Evolutionary conservation across 768 basidiomycete genomes (phyloP), one percentile per base, ranked within the genome.

Genomic region (Amanita inopinata): DNA sequence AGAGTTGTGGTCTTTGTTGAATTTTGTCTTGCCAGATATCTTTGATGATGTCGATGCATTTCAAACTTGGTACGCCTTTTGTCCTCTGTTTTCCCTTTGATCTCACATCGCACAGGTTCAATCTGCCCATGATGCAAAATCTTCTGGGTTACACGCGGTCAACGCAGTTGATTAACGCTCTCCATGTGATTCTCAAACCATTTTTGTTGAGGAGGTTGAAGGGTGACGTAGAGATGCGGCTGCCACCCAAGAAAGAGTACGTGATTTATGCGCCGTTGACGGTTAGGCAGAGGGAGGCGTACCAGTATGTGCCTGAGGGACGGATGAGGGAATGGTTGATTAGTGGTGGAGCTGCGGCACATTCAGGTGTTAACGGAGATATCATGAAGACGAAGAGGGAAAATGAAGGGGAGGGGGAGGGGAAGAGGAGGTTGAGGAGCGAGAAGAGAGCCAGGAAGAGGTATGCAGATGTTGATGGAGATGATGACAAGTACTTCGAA

Each of bases 171-270:
- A 83, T 96, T 46, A 69, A 75, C 20, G 74, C 83, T 0, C 74
- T 97, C 0, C 92, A 96, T 57, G 76, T 78, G 2, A 93, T 99
- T 53, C 76, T 99, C 37, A 91, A 92, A 51, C 96, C 96, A 1
- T 99, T 98, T 71, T 73, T 98, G 20, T 71, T 98, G 0, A 79
- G 96, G 8, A 78, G 96, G 8, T 70, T 97, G 44, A 98, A 98
- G 60, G 78, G 67, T 4, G 96, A 99, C 51, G 94, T 98, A 6
- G 71, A 76, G 46, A 71, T 74, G 43, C 64, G 72, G 18, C 65
- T 98, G 3, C 96, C 96, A 0, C 86, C 86, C 2, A 91, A 90
- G 64, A 92, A 92, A 59, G 89, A 92, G 60, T 99, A 99, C 52
- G 78, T 97, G 2, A 71, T 98, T 0, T 94, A 93, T 47, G 91